phyloP scores from a whole-genome alignment of 1,139 yeast genomes.

The Pichia sp. region DNA sequence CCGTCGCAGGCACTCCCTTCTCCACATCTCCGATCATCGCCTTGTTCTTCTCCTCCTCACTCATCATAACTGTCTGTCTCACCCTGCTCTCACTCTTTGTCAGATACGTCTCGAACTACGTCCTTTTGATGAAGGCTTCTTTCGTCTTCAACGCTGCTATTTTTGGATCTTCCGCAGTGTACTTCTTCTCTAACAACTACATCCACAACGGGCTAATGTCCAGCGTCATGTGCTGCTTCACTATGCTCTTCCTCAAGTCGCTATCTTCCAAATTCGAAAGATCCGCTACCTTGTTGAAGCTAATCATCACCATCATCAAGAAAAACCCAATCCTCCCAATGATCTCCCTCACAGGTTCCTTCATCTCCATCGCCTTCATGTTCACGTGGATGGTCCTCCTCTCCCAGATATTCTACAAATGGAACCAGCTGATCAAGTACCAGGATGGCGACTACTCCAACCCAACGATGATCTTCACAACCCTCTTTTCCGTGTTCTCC shows the following conservation, averaged over 20 bases:
- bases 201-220: no score
- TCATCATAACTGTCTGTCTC: no score
- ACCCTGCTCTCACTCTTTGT: no score
- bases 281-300: background rate
- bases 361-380: background rate
- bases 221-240: background rate
- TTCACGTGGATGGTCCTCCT: background rate
- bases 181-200: no score
- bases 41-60: no score
- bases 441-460: background rate
- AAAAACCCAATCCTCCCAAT: background rate
- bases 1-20: no score
- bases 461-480: background rate
- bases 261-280: background rate
- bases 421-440: background rate
- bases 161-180: no score
- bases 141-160: no score
- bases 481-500: constrained; percentile 46
- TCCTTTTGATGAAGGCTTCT: no score
- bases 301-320: background rate
- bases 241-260: background rate
- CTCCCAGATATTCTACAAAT: constrained; percentile 1
- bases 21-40: no score
- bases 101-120: no score
- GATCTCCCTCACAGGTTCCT: background rate